Percentiles rank a stretch among this genome's conserved stretches.
Conservation (phyloP, 2,329 filamentous ascomycete species). For the Chrysosporium keratinophilum region DNA sequence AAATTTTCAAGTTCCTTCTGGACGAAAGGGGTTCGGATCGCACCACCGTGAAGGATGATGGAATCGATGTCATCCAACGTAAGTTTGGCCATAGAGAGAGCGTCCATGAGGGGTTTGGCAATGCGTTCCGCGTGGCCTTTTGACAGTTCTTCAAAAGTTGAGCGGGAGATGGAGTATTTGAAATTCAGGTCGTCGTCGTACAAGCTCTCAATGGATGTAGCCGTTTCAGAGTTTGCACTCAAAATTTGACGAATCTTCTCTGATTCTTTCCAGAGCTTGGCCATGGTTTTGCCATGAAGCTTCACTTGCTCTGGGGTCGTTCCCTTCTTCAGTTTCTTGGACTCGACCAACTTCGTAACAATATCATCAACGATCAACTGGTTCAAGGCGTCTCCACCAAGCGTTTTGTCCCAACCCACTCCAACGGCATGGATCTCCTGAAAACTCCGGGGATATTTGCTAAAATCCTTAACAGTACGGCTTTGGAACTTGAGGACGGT, state of each 20-base stretch:
- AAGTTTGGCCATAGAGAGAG: conserved; percentile 63
- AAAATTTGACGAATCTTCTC: conserved; percentile 78
- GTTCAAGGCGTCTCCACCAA: conserved; percentile 86
- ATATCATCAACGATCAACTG: conserved; percentile 82
- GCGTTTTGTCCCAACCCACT: conserved; percentile 74
- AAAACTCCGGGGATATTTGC: conserved; percentile 89
- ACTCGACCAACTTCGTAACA: conserved; percentile 64
- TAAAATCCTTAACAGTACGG: conserved; percentile 77
- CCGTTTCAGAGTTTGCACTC: conserved; percentile 80
- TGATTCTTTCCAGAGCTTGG: conserved; percentile 87
- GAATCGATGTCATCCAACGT: conserved; percentile 70
- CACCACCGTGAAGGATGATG: conserved; percentile 85
- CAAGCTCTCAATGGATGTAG: conserved; percentile 72
- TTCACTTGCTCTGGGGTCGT: conserved; percentile 41
- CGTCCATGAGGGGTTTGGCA: conserved; percentile 57
- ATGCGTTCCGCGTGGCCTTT: conserved; percentile 59
- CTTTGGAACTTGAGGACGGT: conserved; percentile 85
- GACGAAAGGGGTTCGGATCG: conserved; percentile 83
- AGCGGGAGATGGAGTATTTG: conserved; percentile 73
- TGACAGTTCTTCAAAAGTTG: conserved; percentile 71
- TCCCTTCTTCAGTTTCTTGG: conserved; percentile 43
- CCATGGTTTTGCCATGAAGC: conserved; percentile 69
- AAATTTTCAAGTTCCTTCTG: conserved; percentile 75
- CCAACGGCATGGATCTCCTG: conserved; percentile 90
- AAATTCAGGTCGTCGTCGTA: conserved; percentile 83